Evolutionary conservation across 257 asterid species (phyloP).

Genomic region (Avicennia marina): DNA sequence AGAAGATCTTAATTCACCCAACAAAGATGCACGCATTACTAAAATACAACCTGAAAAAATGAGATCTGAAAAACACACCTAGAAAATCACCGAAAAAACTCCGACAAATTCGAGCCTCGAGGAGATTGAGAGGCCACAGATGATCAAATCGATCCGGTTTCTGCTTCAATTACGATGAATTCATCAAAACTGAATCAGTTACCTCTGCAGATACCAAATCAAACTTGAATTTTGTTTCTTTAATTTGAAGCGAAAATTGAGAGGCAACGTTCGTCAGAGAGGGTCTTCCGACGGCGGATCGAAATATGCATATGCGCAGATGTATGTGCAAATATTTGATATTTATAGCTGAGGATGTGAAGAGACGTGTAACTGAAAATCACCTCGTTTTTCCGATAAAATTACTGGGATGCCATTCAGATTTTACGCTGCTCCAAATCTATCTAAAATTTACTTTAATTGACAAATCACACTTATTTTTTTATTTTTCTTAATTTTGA

Average conservation of each 20-base stretch:
- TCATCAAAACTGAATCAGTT: constrained; percentile 28
- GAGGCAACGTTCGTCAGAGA: background rate
- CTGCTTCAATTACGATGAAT: constrained; percentile 22
- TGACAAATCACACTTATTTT: no score
- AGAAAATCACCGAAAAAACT: constrained; percentile 12
- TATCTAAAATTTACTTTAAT: background rate
- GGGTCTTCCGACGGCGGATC: constrained; percentile 45
- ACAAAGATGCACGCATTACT: constrained; percentile 21
- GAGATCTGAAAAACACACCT: constrained; percentile 43
- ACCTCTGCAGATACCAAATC: background rate
- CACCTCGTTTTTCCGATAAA: constrained; percentile 21
- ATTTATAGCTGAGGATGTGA: constrained; percentile 22
- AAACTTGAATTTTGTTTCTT: no score
- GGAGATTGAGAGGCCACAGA: constrained; percentile 5
- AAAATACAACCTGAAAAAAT: constrained; percentile 19
- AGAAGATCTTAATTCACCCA: constrained; percentile 11
- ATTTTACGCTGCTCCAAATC: constrained; percentile 16
- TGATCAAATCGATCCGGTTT: constrained; percentile 27
- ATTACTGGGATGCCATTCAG: constrained; percentile 42
- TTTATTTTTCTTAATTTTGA: no score
- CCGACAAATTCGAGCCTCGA: constrained; percentile 21
- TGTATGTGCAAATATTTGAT: background rate
- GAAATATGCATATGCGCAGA: constrained; percentile 10
- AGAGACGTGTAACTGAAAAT: background rate
- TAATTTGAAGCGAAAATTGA: constrained; percentile 20